Evolutionary conservation across 2,329 filamentous ascomycete genomes (phyloP).

Genomic region (Neopestalotiopsis sp.): DNA sequence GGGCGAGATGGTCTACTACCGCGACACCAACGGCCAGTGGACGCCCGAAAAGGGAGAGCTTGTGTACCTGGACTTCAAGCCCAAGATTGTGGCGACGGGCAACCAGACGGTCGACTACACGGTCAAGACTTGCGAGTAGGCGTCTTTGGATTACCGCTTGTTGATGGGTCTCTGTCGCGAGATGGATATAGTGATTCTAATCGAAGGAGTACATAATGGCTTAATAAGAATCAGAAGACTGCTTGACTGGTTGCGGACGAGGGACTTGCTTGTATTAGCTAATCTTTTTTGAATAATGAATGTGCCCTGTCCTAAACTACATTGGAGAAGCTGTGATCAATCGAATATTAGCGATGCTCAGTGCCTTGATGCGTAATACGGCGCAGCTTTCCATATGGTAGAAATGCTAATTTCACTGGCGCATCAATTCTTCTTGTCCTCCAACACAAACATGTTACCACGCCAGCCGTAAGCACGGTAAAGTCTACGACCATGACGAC

Average conservation of each 20-base stretch:
- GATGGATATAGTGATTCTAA: background rate
- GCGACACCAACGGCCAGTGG: constrained; percentile 52
- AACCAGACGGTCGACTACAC: constrained; percentile 50
- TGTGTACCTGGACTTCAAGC: constrained; percentile 19
- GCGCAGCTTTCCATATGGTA: no score
- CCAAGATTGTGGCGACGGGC: constrained; percentile 47
- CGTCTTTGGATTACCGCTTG: background rate
- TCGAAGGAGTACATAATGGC: no score
- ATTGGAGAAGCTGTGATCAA: no score
- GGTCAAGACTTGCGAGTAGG: constrained; percentile 38
- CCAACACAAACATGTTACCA: constrained; percentile 47
- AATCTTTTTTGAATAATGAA: no score
- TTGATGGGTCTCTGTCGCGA: background rate
- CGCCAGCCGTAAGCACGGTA: constrained; percentile 56
- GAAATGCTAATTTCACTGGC: background rate
- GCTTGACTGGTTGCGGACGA: no score
- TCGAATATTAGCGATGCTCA: no score
- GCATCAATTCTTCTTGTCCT: background rate
- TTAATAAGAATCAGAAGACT: no score
- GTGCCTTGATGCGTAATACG: no score
- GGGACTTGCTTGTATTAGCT: no score
- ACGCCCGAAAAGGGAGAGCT: constrained; percentile 46
- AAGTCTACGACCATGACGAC: constrained; percentile 53
- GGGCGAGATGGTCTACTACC: constrained; percentile 47
- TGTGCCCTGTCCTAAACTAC: no score